Evolutionary conservation across 2,329 filamentous ascomycete genomes (phyloP), one percentile per base, ranked within the genome.

Genomic region (Verticillium albo-atrum): DNA sequence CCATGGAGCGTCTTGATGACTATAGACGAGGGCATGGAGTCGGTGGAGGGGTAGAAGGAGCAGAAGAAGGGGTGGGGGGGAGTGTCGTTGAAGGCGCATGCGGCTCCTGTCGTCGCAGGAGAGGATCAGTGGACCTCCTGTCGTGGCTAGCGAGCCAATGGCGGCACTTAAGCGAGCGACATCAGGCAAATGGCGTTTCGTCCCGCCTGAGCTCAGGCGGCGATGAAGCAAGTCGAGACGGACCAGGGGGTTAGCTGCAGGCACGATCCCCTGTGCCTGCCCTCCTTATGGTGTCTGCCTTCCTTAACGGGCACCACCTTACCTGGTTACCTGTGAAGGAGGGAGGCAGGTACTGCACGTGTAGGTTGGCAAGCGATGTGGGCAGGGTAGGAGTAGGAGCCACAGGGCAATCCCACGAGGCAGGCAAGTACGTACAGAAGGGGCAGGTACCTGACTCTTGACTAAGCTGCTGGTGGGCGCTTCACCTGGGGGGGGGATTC

Each of bases 111-210:
- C 62, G 72, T 74, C 71, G 68, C 72, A 72, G 64, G 65, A 68
- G 63, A 58, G 64, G 62, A 63, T 67, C 59, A 62, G 61, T 59
- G 55, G 51, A 58, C 37, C 63, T 30, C 65, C 62, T 63, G 62
- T 57, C 32, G 61, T 57, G 23, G 57, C 25, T 57, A 57, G 59
- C 25, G 25, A 60, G 54, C 68, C 67, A 72, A 68, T 71, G 60
- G 67, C 51, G 55, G 55, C n/a, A 30, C 27, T 3, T 15, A 9
- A 59, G 26, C 55, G 58, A 58, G 25, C 67, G 60, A 68, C 66
- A 68, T 71, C 69, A 72, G 67, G 70, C 71, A 70, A 62, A 60
- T 61, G 64, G 64, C 62, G 75, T 77, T 76, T 77, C 75, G 42
- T 50, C 42, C 42, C n/a, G 42, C 42, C 42, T 50, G 74, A 51